Evolutionary conservation across 1,284 basidiomycete genomes (phyloP).

Genomic region (Puccinia triticina): DNA sequence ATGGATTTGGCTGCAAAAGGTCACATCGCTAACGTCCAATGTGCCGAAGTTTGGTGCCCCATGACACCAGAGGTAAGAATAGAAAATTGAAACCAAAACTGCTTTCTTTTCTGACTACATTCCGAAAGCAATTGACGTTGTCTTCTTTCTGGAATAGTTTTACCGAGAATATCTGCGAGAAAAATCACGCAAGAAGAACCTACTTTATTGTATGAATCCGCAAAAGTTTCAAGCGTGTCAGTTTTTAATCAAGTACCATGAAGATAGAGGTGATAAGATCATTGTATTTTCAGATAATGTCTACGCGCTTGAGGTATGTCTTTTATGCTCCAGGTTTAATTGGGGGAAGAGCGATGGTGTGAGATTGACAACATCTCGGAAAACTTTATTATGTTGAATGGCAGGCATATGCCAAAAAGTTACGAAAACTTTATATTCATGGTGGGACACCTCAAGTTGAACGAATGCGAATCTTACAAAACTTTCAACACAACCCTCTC

Average conservation of each 20-base stretch:
- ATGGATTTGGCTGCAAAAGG: conserved; percentile 99
- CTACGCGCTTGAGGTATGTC: conserved; percentile 83
- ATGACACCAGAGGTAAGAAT: conserved; percentile 86
- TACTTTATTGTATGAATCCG: conserved; percentile 99
- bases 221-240: conserved; percentile 99
- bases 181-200: conserved; percentile 87
- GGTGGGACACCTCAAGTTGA: conserved; percentile 95
- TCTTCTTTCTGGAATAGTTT: conserved; percentile 64
- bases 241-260: conserved; percentile 97
- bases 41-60: conserved; percentile 99
- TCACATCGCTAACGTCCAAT: conserved; percentile 99
- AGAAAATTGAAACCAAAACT: neutral
- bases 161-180: conserved; percentile 96
- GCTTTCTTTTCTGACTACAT: neutral
- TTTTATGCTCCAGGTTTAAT: neutral
- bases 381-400: conserved; percentile 16
- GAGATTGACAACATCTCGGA: neutral
- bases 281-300: conserved; percentile 99
- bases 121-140: neutral
- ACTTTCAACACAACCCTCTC: conserved; percentile 89
- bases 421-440: conserved; percentile 93
- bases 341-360: neutral
- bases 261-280: conserved; percentile 96
- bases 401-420: conserved; percentile 90
- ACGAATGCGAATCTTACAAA: conserved; percentile 88